Conservation (phyloP, 2,329 filamentous ascomycete species). For the Oidium heveae region DNA sequence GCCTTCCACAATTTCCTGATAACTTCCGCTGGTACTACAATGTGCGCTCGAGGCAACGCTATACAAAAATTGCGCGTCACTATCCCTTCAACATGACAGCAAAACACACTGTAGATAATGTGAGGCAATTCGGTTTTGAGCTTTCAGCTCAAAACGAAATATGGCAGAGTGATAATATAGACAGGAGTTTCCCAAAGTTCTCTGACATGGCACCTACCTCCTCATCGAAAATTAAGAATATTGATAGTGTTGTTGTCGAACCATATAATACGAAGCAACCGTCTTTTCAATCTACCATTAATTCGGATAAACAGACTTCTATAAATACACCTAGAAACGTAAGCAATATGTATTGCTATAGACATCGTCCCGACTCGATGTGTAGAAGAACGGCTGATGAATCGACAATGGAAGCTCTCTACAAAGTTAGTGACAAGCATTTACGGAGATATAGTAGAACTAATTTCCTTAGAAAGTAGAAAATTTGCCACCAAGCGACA, state of each 20-base stretch:
- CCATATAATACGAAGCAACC: neutral
- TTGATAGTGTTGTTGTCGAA: neutral
- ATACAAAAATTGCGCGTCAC: no score
- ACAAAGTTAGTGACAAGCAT: conserved; percentile 35
- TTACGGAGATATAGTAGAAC: neutral
- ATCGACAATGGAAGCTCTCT: conserved; percentile 83
- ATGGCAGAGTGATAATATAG: neutral
- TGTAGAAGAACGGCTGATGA: conserved; percentile 85
- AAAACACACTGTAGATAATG: neutral
- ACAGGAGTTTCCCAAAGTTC: neutral
- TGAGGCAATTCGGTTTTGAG: neutral
- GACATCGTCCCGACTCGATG: conserved; percentile 80
- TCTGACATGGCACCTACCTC: neutral
- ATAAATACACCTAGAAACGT: conserved; percentile 22
- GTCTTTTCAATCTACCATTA: conserved; percentile 25
- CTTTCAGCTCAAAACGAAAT: neutral
- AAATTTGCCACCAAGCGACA: conserved; percentile 56
- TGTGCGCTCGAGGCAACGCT: no score
- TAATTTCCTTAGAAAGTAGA: conserved; percentile 40
- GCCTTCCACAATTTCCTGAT: no score
- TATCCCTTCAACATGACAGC: neutral
- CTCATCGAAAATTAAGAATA: neutral
- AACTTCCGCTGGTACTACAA: no score
- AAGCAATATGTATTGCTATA: conserved; percentile 87
- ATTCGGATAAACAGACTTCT: conserved; percentile 20